A percentile compares a stretch with the other conserved stretches of the same genome.
phyloP scores from a whole-genome alignment of 164 flowering plant genomes.

The Tinospora cordifolia region DNA sequence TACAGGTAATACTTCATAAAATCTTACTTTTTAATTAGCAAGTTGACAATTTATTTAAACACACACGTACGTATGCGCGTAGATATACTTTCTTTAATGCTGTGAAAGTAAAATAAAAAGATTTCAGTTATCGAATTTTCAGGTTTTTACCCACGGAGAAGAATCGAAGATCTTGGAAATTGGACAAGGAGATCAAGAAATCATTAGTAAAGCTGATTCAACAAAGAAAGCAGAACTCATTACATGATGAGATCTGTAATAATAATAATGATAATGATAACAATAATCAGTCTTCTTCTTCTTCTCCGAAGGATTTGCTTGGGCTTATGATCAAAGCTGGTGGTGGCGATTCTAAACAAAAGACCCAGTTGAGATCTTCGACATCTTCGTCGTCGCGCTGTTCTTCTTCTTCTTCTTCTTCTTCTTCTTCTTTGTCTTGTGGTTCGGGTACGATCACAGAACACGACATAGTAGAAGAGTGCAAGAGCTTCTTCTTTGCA shows the following conservation, averaged over 20 bases:
- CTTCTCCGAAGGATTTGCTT: slow-evolving; percentile 38
- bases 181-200: slow-evolving; percentile 61
- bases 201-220: slow-evolving; percentile 55
- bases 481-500: slow-evolving; percentile 95
- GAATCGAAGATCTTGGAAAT: slow-evolving; percentile 65
- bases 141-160: slow-evolving; percentile 74
- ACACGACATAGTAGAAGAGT: slow-evolving; percentile 84
- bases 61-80: no score
- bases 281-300: slow-evolving; percentile 3
- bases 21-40: no score
- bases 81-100: no score
- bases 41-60: no score
- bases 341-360: no score
- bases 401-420: background rate
- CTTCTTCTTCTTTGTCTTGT: slow-evolving; percentile 9
- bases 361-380: no score
- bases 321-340: slow-evolving; percentile 58
- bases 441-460: slow-evolving; percentile 33
- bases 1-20: no score
- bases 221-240: slow-evolving; percentile 23
- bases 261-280: slow-evolving; percentile 5
- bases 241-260: background rate
- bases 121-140: slow-evolving; percentile 4
- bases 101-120: background rate
- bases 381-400: slow-evolving; percentile 4